Evolutionary conservation across 1,284 basidiomycete species (phyloP).

Genomic region (Lentinula novae-zelandiae): DNA sequence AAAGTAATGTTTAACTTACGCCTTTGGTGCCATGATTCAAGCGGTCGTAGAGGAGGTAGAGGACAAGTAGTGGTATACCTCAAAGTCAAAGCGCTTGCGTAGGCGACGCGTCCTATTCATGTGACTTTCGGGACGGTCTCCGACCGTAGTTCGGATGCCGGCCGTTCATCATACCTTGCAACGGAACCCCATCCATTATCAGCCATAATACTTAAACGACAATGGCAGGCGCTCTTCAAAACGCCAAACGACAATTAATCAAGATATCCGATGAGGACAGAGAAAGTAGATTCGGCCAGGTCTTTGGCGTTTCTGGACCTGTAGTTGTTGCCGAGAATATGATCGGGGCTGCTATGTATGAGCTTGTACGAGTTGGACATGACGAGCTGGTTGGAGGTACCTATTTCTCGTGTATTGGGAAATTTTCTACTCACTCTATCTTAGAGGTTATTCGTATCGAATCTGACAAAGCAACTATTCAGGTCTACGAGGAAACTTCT

Average conservation of each 20-base stretch:
- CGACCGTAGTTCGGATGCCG: background rate
- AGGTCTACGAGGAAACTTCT: constrained; percentile 99
- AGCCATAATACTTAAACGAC: constrained; percentile 17
- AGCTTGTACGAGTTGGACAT: constrained; percentile 93
- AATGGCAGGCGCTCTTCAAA: constrained; percentile 90
- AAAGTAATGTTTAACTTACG: constrained; percentile 36
- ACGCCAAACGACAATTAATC: constrained; percentile 82
- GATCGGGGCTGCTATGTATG: constrained; percentile 96
- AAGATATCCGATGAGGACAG: constrained; percentile 89
- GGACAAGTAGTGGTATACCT: background rate
- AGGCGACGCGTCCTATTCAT: constrained; percentile 18
- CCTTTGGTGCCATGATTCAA: constrained; percentile 77
- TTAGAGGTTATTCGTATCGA: constrained; percentile 97
- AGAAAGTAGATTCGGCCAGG: constrained; percentile 86
- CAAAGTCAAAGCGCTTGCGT: constrained; percentile 7
- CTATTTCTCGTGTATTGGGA: constrained; percentile 21
- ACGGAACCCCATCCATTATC: background rate
- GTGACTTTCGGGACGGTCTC: background rate
- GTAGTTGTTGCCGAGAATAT: constrained; percentile 98
- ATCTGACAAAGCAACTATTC: constrained; percentile 95
- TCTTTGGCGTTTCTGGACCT: constrained; percentile 93
- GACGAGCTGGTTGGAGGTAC: constrained; percentile 94
- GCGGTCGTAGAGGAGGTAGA: constrained; percentile 11
- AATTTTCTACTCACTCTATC: background rate
- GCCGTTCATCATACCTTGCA: background rate